Conservation (phyloP, 768 basidiomycete species). For the Leucocoprinus sp. region DNA sequence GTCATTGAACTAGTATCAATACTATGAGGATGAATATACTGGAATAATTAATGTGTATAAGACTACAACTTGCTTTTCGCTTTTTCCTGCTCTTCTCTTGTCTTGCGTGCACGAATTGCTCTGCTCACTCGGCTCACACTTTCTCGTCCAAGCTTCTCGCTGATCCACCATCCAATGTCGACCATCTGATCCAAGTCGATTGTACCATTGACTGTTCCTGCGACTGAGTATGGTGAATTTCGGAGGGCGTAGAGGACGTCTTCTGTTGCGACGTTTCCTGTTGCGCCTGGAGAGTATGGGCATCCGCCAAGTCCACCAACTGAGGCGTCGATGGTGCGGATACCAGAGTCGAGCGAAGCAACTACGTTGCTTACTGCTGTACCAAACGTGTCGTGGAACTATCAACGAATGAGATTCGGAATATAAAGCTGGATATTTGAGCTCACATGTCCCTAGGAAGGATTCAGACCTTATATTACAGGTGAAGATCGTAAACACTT, state of each 20-base stretch:
- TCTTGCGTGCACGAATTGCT: constrained; percentile 51
- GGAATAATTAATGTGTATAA: too few species aligned
- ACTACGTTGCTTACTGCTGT: constrained; percentile 74
- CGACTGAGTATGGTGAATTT: constrained; percentile 50
- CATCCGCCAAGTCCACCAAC: constrained; percentile 92
- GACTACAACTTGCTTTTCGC: constrained; percentile 11
- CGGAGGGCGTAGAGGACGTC: constrained; percentile 81
- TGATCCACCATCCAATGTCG: constrained; percentile 81
- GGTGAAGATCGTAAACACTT: constrained; percentile 15
- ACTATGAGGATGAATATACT: constrained; percentile 8
- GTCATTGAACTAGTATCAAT: not conserved
- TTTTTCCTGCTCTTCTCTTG: constrained; percentile 21
- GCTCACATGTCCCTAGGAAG: constrained; percentile 47
- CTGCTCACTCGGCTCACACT: constrained; percentile 73
- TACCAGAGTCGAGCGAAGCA: constrained; percentile 60
- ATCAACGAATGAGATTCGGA: constrained; percentile 3
- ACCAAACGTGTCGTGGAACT: constrained; percentile 91
- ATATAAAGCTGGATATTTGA: constrained; percentile 2
- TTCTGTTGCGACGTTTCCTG: constrained; percentile 92
- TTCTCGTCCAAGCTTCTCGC: constrained; percentile 50
- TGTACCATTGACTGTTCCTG: constrained; percentile 32
- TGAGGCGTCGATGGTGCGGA: constrained; percentile 76
- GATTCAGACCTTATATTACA: not conserved
- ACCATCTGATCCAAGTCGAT: constrained; percentile 62
- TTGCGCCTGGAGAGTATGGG: constrained; percentile 93